These are phyloP conservation scores for Vaucheria bursata DNA, from an alignment of 352 stramenopile genomes.

Conservation along the genomic window DNA sequence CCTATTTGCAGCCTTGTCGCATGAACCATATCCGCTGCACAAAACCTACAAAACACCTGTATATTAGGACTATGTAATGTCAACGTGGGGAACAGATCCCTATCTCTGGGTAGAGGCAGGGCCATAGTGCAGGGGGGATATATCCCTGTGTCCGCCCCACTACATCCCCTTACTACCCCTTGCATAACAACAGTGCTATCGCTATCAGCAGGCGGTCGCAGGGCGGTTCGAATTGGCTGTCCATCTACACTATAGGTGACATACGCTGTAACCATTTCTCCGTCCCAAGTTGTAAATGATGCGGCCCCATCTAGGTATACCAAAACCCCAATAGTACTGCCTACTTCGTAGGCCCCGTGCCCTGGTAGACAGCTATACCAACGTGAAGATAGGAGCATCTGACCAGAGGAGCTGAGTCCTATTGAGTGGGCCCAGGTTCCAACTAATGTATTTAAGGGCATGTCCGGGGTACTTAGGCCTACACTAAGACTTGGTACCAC, in stretches of 20 bases:
- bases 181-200: too few species aligned
- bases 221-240: conserved; percentile 17
- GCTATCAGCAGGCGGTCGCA: too few species aligned
- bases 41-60: conserved; percentile 50
- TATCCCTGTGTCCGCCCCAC: too few species aligned
- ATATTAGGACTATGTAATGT: conserved; percentile 60
- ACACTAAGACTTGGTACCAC: conserved; percentile 57
- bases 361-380: conserved; percentile 38
- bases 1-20: conserved; percentile 22
- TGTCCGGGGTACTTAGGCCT: conserved; percentile 63
- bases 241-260: conserved; percentile 66
- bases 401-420: conserved; percentile 63
- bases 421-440: conserved; percentile 63
- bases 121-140: conserved; percentile 12
- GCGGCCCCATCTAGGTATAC: conserved; percentile 63
- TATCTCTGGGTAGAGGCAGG: conserved; percentile 53
- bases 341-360: conserved; percentile 6
- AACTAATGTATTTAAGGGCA: conserved; percentile 66
- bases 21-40: conserved; percentile 15
- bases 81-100: conserved; percentile 64
- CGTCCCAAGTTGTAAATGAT: conserved; percentile 61
- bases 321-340: conserved; percentile 61
- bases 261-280: conserved; percentile 58
- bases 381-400: conserved; percentile 45
- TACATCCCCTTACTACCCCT: too few species aligned